Evolutionary conservation across 768 basidiomycete species (phyloP).

Genomic region (Pholiota conissans): DNA sequence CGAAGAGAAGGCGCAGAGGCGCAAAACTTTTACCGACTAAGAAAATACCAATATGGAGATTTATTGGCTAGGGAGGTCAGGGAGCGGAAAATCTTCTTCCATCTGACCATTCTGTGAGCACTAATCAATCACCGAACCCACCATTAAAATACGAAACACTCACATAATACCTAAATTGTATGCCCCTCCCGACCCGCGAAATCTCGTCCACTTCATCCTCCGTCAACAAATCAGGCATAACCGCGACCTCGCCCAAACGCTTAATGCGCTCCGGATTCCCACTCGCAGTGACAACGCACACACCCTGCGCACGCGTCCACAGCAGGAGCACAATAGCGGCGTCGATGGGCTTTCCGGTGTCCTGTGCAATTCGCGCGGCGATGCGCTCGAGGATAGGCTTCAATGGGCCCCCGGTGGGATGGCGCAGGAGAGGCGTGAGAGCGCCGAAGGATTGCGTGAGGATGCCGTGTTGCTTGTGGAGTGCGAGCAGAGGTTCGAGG

Average conservation of each 20-base stretch:
- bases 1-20: too few relatives aligned
- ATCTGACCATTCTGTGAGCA: conserved; percentile 32
- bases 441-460: conserved; percentile 36
- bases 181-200: conserved; percentile 30
- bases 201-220: conserved; percentile 34
- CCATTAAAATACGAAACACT: conserved; percentile 8
- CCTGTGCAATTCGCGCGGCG: conserved; percentile 24
- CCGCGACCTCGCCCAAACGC: conserved; percentile 27
- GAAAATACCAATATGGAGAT: too few relatives aligned
- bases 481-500: conserved; percentile 31
- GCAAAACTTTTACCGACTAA: too few relatives aligned
- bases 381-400: conserved; percentile 37
- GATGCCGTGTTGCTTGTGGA: conserved; percentile 38
- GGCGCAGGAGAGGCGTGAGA: conserved; percentile 37
- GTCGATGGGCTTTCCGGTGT: conserved; percentile 22
- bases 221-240: conserved; percentile 28
- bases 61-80: conserved; percentile 26
- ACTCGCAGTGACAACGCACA: conserved; percentile 32
- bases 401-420: conserved; percentile 35
- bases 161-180: conserved; percentile 36
- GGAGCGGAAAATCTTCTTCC: conserved; percentile 34
- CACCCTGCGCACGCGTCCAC: conserved; percentile 33
- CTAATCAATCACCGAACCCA: not conserved
- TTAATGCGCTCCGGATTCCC: conserved; percentile 31
- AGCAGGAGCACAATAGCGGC: conserved; percentile 27